Percentiles rank a stretch among this genome's conserved stretches.
phyloP scores from a whole-genome alignment of 345 rosid genomes.

The Eutrema japonicum region DNA sequence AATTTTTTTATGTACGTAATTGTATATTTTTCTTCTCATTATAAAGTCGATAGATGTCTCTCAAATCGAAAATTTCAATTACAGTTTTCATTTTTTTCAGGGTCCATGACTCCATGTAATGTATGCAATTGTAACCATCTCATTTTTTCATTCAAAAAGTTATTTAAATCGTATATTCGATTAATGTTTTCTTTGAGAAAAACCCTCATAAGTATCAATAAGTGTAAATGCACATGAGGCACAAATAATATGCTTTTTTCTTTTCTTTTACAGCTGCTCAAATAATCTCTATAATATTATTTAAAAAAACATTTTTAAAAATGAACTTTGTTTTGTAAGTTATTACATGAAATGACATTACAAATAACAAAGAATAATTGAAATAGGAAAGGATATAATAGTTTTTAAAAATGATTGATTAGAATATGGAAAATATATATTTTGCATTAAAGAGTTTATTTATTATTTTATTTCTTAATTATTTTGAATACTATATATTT shows the following conservation, averaged over 20 bases:
- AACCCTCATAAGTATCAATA: neutral
- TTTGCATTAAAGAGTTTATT: too few species aligned
- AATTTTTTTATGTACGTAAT: neutral
- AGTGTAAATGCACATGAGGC: slow-evolving; percentile 7
- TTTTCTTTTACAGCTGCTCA: neutral
- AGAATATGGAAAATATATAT: too few species aligned
- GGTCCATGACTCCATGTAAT: neutral
- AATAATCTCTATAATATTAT: too few species aligned
- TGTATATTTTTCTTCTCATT: neutral
- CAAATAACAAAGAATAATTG: too few species aligned
- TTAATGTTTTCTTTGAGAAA: neutral
- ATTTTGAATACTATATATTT: too few species aligned
- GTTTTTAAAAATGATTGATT: too few species aligned
- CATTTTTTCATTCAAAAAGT: neutral
- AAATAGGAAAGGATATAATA: too few species aligned
- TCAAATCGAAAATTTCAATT: neutral
- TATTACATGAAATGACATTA: too few species aligned
- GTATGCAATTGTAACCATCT: neutral
- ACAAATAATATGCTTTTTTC: neutral
- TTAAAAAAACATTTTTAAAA: too few species aligned
- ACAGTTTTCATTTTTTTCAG: neutral
- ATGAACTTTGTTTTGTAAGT: too few species aligned
- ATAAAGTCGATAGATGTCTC: slow-evolving; percentile 4
- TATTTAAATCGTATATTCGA: neutral
- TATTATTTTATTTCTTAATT: too few species aligned